Conservation (phyloP, 2,329 filamentous ascomycete genomes). For the Aureobasidium namibiae region DNA sequence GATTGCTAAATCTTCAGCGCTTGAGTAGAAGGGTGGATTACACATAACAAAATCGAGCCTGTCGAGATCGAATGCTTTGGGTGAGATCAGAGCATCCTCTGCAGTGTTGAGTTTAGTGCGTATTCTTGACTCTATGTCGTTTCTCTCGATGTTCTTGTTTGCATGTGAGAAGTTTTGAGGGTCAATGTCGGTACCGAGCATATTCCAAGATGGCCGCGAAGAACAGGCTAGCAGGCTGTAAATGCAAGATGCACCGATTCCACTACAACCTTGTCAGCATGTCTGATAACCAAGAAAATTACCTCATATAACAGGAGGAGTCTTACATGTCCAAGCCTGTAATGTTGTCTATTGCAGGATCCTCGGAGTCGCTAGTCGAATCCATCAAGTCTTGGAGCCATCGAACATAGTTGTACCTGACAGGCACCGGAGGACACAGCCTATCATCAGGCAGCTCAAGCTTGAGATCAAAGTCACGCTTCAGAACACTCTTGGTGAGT, state of each 20-base stretch:
- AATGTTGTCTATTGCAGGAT: constrained; percentile 48
- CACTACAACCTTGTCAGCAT: constrained; percentile 36
- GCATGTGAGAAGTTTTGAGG: constrained; percentile 59
- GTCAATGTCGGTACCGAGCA: constrained; percentile 61
- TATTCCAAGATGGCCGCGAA: constrained; percentile 57
- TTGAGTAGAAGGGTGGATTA: constrained; percentile 92
- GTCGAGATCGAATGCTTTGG: constrained; percentile 45
- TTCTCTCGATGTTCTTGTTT: constrained; percentile 56
- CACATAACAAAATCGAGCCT: constrained; percentile 79
- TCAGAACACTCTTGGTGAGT: constrained; percentile 12
- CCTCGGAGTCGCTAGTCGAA: constrained; percentile 42
- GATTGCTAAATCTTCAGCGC: constrained; percentile 56
- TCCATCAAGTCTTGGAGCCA: constrained; percentile 82
- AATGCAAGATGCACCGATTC: constrained; percentile 84
- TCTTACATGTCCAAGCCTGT: constrained; percentile 65
- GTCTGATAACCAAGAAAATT: neutral
- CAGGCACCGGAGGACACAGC: constrained; percentile 8
- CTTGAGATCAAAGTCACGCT: constrained; percentile 6
- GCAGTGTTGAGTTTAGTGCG: constrained; percentile 50
- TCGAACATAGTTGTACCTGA: constrained; percentile 69
- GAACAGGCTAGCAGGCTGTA: constrained; percentile 75
- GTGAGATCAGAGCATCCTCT: constrained; percentile 53
- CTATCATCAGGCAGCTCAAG: constrained; percentile 8
- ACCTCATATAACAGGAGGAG: no score
- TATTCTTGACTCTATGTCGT: constrained; percentile 57